A percentile compares a stretch with the other conserved stretches of the same genome.
phyloP scores from a whole-genome alignment of 176 grass and related monocot species.

The Oryza rufipogon region DNA sequence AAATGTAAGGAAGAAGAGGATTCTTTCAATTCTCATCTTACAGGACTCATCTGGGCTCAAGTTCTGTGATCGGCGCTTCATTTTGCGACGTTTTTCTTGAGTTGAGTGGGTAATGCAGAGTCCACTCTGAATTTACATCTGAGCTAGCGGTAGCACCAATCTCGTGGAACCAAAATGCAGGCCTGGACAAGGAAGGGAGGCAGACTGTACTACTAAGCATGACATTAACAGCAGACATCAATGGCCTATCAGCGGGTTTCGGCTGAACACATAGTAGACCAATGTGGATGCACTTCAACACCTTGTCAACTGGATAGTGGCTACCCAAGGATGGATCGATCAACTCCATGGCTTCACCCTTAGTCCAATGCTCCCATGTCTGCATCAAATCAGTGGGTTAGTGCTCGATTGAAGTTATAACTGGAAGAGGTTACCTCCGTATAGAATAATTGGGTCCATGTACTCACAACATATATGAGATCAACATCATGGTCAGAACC shows the following conservation, averaged over 20 bases:
- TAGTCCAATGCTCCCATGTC: constrained; percentile 33
- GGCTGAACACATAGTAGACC: background rate
- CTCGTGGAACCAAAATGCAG: background rate
- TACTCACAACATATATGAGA: constrained; percentile 10
- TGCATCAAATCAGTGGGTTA: constrained; percentile 8
- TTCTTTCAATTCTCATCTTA: background rate
- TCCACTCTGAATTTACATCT: background rate
- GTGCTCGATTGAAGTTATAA: background rate
- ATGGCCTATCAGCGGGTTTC: background rate
- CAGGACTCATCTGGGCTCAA: background rate
- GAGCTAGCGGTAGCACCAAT: background rate
- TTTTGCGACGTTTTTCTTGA: background rate
- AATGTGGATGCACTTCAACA: background rate
- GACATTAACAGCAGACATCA: background rate
- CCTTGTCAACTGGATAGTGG: background rate
- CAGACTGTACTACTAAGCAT: background rate
- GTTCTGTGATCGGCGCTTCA: background rate
- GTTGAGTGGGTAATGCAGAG: background rate
- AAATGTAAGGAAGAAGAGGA: background rate
- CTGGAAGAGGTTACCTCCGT: background rate
- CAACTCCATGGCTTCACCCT: background rate
- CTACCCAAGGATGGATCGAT: constrained; percentile 8
- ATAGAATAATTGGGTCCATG: background rate
- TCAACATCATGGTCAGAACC: background rate
- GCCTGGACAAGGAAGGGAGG: background rate